Evolutionary conservation across 441 rosid genomes (phyloP).

Genomic region (Macaranga tanarius): DNA sequence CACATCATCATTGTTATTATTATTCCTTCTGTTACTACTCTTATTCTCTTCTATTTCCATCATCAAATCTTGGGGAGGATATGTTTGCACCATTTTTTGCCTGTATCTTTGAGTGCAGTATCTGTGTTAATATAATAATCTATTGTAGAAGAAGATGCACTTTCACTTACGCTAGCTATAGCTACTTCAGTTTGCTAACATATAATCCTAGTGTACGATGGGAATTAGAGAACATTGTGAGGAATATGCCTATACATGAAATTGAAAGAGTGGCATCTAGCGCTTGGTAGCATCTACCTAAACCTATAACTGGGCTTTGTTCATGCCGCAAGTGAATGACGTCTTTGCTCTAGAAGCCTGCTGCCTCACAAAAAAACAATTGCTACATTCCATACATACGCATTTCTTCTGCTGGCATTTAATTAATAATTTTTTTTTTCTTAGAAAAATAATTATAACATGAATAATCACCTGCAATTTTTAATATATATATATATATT

Average conservation of each 20-base stretch:
- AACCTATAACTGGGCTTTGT: not conserved
- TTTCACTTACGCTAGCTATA: no score
- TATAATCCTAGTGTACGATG: not conserved
- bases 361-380: not conserved
- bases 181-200: not conserved
- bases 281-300: not conserved
- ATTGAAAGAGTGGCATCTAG: not conserved
- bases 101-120: not conserved
- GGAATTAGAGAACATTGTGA: conserved; percentile 9
- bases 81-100: not conserved
- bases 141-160: no score
- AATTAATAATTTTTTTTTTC: no score
- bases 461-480: no score
- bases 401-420: not conserved
- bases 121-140: not conserved
- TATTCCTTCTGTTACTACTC: not conserved
- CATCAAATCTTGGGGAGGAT: not conserved
- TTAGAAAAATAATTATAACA: no score
- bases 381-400: not conserved
- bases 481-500: no score
- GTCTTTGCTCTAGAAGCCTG: not conserved
- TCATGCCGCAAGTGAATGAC: not conserved
- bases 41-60: not conserved
- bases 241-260: conserved; percentile 14
- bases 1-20: not conserved